A percentile compares a stretch with the other conserved stretches of the same genome.
These are phyloP conservation scores for Cardiospermum halicacabum DNA, from an alignment of 345 rosid genomes.

Conservation along the genomic window DNA sequence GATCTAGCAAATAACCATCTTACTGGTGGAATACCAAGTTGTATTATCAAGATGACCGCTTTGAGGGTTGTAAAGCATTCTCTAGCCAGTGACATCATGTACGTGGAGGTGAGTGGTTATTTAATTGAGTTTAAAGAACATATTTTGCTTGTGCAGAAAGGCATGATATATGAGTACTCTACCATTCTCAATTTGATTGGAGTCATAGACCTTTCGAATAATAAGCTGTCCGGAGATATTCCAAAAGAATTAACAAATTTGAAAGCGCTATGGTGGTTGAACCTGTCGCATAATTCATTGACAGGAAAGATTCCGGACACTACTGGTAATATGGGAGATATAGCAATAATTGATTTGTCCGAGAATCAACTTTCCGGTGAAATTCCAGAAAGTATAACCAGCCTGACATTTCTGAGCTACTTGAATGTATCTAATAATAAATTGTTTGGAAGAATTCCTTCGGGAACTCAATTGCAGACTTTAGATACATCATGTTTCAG, in stretches of 20 bases:
- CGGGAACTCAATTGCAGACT: not conserved
- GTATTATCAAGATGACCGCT: not conserved
- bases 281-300: too few relatives aligned
- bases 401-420: not conserved
- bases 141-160: too few relatives aligned
- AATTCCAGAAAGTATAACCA: conserved; percentile 1
- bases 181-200: not conserved
- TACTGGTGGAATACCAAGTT: conserved; percentile 2
- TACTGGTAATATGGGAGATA: not conserved
- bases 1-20: not conserved
- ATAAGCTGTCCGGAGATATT: too few relatives aligned
- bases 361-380: not conserved
- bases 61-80: not conserved
- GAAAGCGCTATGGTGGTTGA: too few relatives aligned
- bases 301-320: not conserved
- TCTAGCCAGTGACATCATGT: not conserved
- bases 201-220: conserved; percentile 19
- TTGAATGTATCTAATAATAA: not conserved
- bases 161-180: too few relatives aligned
- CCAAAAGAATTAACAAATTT: too few relatives aligned
- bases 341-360: not conserved
- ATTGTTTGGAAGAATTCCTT: not conserved
- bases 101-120: too few relatives aligned
- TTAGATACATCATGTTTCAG: not conserved
- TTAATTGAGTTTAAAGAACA: not conserved